A percentile compares a stretch with the other conserved stretches of the same genome.
phyloP scores from a whole-genome alignment of 306 rosid genomes.

The Senna tora region DNA sequence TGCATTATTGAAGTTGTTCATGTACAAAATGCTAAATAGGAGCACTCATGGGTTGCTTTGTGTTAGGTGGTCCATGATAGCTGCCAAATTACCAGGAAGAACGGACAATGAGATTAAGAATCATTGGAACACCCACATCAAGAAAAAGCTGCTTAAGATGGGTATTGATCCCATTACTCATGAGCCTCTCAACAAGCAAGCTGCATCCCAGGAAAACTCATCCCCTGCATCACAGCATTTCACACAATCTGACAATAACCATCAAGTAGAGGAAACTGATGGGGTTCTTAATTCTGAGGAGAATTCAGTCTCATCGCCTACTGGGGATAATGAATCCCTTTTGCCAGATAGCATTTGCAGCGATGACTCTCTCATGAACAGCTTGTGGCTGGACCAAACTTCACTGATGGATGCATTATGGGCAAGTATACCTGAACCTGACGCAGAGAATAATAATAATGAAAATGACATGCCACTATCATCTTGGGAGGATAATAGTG shows the following conservation, averaged over 20 bases:
- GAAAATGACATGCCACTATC: constrained; percentile 41
- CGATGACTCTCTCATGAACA: constrained; percentile 53
- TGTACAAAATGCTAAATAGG: background rate
- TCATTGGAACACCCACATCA: constrained; percentile 94
- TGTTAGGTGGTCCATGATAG: constrained; percentile 91
- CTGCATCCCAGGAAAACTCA: constrained; percentile 41
- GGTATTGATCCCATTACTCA: constrained; percentile 92
- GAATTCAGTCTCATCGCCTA: constrained; percentile 54
- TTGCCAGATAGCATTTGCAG: constrained; percentile 57
- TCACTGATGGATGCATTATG: constrained; percentile 62
- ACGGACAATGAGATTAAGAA: constrained; percentile 92
- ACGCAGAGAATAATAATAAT: constrained; percentile 32
- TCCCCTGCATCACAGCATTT: constrained; percentile 38
- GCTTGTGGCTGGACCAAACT: constrained; percentile 63
- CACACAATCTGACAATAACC: constrained; percentile 36
- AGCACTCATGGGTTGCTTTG: constrained; percentile 11
- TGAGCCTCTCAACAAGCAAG: constrained; percentile 64
- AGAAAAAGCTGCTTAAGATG: constrained; percentile 86
- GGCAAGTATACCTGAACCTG: constrained; percentile 40
- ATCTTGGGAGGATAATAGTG: constrained; percentile 63
- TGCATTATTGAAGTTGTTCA: background rate
- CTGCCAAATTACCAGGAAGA: constrained; percentile 82
- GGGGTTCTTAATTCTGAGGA: constrained; percentile 46
- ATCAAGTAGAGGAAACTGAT: constrained; percentile 37
- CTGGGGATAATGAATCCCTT: constrained; percentile 56